Evolutionary conservation across 2,329 filamentous ascomycete species (phyloP).

Genomic region (Pseudogymnoascus destructans): DNA sequence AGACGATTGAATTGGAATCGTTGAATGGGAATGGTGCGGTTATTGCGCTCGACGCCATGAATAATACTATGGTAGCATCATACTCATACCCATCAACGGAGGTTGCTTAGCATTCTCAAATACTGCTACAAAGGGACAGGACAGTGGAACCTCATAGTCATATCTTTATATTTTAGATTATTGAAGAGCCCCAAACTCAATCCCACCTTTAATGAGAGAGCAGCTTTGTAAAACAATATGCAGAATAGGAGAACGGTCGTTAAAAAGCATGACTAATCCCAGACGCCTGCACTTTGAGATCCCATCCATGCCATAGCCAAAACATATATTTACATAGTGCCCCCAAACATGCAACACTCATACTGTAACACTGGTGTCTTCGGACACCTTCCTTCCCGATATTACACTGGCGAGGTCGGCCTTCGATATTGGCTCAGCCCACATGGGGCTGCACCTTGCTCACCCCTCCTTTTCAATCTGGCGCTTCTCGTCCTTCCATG

Average conservation of each 20-base stretch:
- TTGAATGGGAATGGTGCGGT: not conserved
- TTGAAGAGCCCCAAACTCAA: not conserved
- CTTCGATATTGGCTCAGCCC: not conserved
- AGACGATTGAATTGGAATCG: not conserved
- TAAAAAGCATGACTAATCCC: slow-evolving; percentile 5
- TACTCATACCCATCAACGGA: not conserved
- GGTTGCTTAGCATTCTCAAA: not conserved
- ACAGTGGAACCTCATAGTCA: not conserved
- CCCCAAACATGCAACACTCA: not conserved
- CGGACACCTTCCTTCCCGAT: not conserved
- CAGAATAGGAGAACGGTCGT: slow-evolving; percentile 8
- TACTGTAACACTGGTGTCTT: not conserved
- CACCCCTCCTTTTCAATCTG: not conserved
- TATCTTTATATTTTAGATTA: not conserved
- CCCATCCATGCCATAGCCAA: not conserved
- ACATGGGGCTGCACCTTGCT: not conserved
- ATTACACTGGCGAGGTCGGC: not conserved
- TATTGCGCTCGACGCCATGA: not conserved
- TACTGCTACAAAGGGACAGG: not conserved
- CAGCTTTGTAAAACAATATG: not conserved
- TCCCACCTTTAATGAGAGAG: not conserved
- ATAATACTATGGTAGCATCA: too few species aligned
- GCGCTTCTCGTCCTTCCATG: slow-evolving; percentile 1
- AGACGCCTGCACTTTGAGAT: slow-evolving; percentile 9
- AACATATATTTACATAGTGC: slow-evolving; percentile 9